Evolutionary conservation across 2,329 filamentous ascomycete genomes (phyloP).

Genomic region (Drechslerella coelobrocha): DNA sequence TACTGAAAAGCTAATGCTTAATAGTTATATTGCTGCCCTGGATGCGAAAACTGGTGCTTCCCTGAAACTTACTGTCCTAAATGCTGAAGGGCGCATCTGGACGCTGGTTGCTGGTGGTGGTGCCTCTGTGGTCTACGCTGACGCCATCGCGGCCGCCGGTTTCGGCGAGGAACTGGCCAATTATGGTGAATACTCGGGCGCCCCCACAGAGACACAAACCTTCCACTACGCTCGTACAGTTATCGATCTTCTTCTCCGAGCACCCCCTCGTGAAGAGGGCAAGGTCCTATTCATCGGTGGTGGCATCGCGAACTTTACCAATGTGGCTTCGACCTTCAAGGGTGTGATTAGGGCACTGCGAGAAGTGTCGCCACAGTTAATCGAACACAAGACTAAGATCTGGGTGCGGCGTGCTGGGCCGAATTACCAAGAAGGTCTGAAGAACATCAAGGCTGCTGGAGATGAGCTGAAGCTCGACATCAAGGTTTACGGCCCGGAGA

Average conservation of each 20-base stretch:
- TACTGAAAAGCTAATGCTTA: neutral
- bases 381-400: slow-evolving; percentile 97
- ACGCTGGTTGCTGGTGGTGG: slow-evolving; percentile 98
- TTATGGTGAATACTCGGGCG: slow-evolving; percentile 99
- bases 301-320: slow-evolving; percentile 99
- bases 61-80: slow-evolving; percentile 96
- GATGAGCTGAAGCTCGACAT: slow-evolving; percentile 94
- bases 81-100: slow-evolving; percentile 91
- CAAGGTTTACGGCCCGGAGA: slow-evolving; percentile 83
- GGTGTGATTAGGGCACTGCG: slow-evolving; percentile 96
- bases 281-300: slow-evolving; percentile 99
- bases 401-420: slow-evolving; percentile 81
- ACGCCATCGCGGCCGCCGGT: slow-evolving; percentile 94
- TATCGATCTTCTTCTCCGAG: slow-evolving; percentile 94
- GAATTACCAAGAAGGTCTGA: slow-evolving; percentile 99
- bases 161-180: slow-evolving; percentile 97
- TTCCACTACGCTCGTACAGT: slow-evolving; percentile 99
- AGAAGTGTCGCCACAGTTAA: slow-evolving; percentile 82
- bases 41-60: slow-evolving; percentile 99
- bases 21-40: slow-evolving; percentile 87
- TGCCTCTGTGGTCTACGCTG: slow-evolving; percentile 98
- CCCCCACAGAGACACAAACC: slow-evolving; percentile 97
- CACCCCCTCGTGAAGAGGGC: slow-evolving; percentile 82
- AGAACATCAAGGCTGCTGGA: slow-evolving; percentile 98
- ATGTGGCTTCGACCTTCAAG: slow-evolving; percentile 99